phyloP scores from a whole-genome alignment of 2,329 filamentous ascomycete species.

The Chaetomiaceae sp. region DNA sequence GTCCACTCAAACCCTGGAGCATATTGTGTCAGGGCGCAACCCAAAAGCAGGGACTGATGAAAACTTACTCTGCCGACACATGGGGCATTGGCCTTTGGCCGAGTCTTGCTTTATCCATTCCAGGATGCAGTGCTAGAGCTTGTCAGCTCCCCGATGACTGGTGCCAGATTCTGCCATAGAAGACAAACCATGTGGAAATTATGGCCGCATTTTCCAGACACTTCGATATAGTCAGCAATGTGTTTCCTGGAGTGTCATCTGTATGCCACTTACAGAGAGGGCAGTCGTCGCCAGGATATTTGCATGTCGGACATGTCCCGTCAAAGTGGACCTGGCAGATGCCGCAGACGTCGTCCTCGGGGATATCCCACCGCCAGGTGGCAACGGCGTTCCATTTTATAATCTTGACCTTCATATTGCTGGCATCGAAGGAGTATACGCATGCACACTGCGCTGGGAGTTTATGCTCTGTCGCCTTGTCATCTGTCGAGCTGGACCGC shows the following conservation, averaged over 20 bases:
- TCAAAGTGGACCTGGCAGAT: conserved; percentile 99
- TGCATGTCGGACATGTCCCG: conserved; percentile 95
- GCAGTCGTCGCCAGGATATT: conserved; percentile 95
- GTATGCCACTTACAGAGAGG: conserved; percentile 65
- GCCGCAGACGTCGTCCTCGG: conserved; percentile 94
- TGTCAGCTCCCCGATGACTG: no score
- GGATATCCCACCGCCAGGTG: conserved; percentile 96
- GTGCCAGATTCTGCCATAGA: no score
- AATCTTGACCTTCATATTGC: conserved; percentile 87
- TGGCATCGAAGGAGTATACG: background rate
- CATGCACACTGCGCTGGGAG: background rate
- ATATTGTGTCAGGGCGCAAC: background rate
- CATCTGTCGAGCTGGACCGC: conserved; percentile 6
- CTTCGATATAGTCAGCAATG: conserved; percentile 41
- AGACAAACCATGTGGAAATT: conserved; percentile 86
- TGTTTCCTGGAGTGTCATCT: background rate
- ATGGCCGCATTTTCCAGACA: conserved; percentile 94
- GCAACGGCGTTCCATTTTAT: conserved; percentile 91
- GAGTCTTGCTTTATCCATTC: conserved; percentile 96
- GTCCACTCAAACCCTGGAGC: conserved; percentile 34
- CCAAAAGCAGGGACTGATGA: background rate
- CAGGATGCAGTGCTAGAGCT: conserved; percentile 77
- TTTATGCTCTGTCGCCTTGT: background rate
- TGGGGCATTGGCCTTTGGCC: conserved; percentile 89
- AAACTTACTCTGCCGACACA: conserved; percentile 85